Evolutionary conservation across 345 rosid species (phyloP), one percentile per base, ranked within the genome.

Genomic region (Cardamine chenopodiifolia): DNA sequence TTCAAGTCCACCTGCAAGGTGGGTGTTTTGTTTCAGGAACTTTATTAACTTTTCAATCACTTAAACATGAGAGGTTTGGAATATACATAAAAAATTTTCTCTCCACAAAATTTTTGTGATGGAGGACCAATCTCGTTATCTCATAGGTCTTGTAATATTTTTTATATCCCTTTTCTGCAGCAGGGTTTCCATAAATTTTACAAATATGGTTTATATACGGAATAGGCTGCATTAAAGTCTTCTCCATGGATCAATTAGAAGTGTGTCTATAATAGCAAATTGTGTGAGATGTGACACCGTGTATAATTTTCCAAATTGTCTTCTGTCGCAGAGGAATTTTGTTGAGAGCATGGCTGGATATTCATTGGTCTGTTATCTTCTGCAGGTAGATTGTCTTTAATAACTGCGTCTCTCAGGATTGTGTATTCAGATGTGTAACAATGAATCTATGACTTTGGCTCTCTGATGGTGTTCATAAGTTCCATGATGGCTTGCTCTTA

Each of bases 301-400:
- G 34, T 68, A 19, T 60, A 61, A 68, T 14, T 32, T 59, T 75
- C 1, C 31, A 4, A 53, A 22, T 18, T 35, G 45, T 64, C 47
- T 73, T 68, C 55, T 66, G 47, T 73, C 82, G 73, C 91, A 95
- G 98, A 92, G 99, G 81, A 95, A 90, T 82, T 95, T 92, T 83
- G 98, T 95, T 40, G 99, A 92, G 82, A 92, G 99, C 82, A 92
- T 95, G 99, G 99, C 97, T 62, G 99, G 99, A 76, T 95, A 92
- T 86, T 95, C 98, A 39, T 84, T 95, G 50, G 98, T 95, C 68
- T 95, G 98, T 87, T 95, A 95, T 82, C 90, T 95, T 64, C 89
- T 95, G 48, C 98, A 92, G 97, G 99, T 92, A 71, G 64, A 62
- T 8, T 66, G 7, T 44, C 53, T 29, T 44, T 23, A 37, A 40